Evolutionary conservation across 495 filamentous ascomycete species (phyloP), one percentile per base, ranked within the genome.

Genomic region (Haplographium delicatum): DNA sequence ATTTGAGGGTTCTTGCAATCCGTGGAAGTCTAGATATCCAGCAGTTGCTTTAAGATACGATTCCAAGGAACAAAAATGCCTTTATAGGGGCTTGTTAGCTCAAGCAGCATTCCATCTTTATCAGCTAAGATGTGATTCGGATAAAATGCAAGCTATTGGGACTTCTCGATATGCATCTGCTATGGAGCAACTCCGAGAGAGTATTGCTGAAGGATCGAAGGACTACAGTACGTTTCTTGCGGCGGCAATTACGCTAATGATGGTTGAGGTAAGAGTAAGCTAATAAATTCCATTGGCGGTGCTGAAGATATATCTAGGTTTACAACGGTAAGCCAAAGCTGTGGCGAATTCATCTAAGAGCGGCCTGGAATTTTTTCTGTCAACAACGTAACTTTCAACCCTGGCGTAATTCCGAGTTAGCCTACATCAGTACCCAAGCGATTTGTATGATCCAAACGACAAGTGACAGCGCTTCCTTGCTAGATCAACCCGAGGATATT

Each of bases 31-130:
- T 24, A 47, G 50, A 16, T 60, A 56, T 39, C 57, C 57, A 16
- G 40, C 53, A 19, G 51, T 53, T 16, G 47, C 57, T n/a, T 27
- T 55, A 43, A 41, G 39, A 9, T 51, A 50, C 43, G 38, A 26
- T 4, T 31, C 46, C 13, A 47, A 54, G n/a, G 25, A 56, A 7
- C 40, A 60, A 18, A 44, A 39, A 28, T 38, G 35, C 8, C 35
- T 60, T 23, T 60, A 47, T 33, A 39, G 49, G 19, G 53, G 47
- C 15, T 25, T 60, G 13, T 23, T 60, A 13, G 40, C 47, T 4
- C 57, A 60, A 49, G 45, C 57, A 15, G 57, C 52, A 11, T 60
- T 45, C 43, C 52, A 52, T 44, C 28, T 60, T 26, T 45, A 40
- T 16, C 16, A 54, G 20, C 44, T 59, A 28, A 42, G 39, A 7